These are phyloP conservation scores for Phaffia rhodozyma DNA, from an alignment of 1,284 basidiomycete species.

Conservation along the genomic window DNA sequence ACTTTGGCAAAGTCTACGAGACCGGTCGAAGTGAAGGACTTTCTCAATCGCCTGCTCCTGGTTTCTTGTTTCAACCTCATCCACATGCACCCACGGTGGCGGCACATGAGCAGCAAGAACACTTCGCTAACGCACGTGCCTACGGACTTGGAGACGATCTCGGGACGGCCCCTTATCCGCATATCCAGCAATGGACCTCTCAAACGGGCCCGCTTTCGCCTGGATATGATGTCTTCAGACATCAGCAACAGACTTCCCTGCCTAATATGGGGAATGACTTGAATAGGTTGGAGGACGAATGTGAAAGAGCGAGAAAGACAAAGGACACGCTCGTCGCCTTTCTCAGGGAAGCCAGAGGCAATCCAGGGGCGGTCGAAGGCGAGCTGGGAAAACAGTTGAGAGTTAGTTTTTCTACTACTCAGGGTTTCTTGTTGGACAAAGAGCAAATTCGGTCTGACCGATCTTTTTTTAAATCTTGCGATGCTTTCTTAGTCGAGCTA, in stretches of 20 bases:
- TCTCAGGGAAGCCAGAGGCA: background rate
- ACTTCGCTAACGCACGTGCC: background rate
- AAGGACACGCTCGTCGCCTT: background rate
- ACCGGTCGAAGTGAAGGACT: background rate
- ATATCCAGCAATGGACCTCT: background rate
- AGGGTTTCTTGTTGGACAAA: background rate
- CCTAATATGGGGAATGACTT: background rate
- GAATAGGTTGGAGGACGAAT: background rate
- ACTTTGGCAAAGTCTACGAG: constrained; percentile 11
- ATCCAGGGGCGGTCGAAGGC: background rate
- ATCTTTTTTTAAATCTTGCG: no score
- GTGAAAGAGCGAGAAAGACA: background rate
- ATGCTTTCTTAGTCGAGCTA: background rate
- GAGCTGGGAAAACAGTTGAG: background rate
- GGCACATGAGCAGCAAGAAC: background rate
- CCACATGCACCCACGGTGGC: background rate
- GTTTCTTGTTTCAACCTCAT: background rate
- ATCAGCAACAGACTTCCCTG: background rate
- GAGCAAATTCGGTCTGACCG: background rate
- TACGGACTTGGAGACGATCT: background rate
- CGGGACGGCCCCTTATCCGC: background rate
- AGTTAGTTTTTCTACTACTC: background rate
- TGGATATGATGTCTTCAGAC: background rate
- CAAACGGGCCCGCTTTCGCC: background rate
- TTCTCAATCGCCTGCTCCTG: constrained; percentile 1